Base-by-base conservation (phyloP, 352 stramenopile species). In the Pythium biforme region DNA sequence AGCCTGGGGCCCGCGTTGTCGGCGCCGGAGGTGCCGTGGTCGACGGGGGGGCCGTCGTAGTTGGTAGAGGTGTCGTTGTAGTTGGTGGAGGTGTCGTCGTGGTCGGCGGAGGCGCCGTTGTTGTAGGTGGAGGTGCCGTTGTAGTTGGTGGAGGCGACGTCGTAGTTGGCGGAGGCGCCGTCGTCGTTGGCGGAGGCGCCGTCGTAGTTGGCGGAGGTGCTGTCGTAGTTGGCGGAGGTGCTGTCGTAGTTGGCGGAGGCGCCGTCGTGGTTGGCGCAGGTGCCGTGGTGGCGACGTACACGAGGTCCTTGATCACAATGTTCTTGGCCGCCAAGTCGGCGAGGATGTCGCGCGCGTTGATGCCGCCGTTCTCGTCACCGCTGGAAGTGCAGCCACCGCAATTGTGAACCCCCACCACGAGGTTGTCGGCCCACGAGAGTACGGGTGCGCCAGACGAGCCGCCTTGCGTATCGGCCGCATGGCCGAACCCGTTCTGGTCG, bases 341-440 rank as follows among this genome's bases (percentile, higher is more conserved):
- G 41, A 89, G 64, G 0, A 76, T 86, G 61, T 80, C 72, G 29
- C 50, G 78, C 6, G 83, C 79, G 31, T 88, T 57, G 15, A 39
- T 33, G 47, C 74, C 64, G 17, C 50, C 73, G 53, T 93, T 93
- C 3, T 74, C 77, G n/a, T n/a, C n/a, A n/a, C n/a, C n/a, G n/a
- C n/a, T n/a, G n/a, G n/a, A n/a, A n/a, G n/a, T n/a, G 33, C 83
- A 93, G 3, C 81, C 81, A 1, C 83, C 83, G 50, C 83, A 93
- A 70, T 93, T 81, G 52, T 90, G 59, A 72, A 93, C 67, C 9
- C 66, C 83, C 25, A 90, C 62, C 3, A 93, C 83, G 2, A 55
- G 41, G 43, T 93, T 89, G 52, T 93, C 83, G 0, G n/a, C 59
- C 62, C 56, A 78, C 4, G 78, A 69, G 26, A 90, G 71, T 7